Evolutionary conservation across 2,329 filamentous ascomycete species (phyloP).

Genomic region (Chalaropsis ovoidea): DNA sequence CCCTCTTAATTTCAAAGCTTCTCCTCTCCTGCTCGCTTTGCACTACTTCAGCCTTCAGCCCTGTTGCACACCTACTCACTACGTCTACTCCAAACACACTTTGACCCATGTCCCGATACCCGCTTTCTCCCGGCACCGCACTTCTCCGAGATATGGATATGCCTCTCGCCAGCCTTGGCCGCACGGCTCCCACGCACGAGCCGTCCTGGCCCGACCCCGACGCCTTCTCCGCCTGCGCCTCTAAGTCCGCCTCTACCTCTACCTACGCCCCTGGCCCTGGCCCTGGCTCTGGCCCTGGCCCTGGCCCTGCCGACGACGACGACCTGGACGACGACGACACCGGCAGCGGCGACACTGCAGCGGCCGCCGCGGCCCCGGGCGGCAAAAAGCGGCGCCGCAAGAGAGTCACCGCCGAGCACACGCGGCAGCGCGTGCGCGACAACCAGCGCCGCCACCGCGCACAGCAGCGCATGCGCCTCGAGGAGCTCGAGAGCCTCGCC

Average conservation of each 20-base stretch:
- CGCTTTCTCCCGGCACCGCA: neutral
- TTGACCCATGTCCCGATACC: slow-evolving; percentile 1
- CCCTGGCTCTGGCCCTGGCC: neutral
- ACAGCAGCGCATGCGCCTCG: slow-evolving; percentile 35
- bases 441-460: slow-evolving; percentile 44
- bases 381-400: slow-evolving; percentile 21
- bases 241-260: neutral
- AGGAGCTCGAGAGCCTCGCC: slow-evolving; percentile 27
- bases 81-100: neutral
- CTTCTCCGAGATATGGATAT: slow-evolving; percentile 1
- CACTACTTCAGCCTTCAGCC: neutral
- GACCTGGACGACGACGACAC: neutral
- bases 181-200: slow-evolving; percentile 12
- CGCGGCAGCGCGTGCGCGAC: slow-evolving; percentile 37
- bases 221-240: neutral
- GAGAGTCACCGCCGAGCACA: slow-evolving; percentile 30
- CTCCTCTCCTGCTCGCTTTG: neutral
- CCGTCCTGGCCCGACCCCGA: neutral
- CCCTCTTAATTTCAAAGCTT: neutral
- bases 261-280: neutral
- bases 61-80: neutral
- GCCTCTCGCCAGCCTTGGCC: neutral
- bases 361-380: neutral
- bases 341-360: no score
- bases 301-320: neutral